Base-by-base conservation (phyloP, 345 rosid genomes). In the Linum tenue region DNA sequence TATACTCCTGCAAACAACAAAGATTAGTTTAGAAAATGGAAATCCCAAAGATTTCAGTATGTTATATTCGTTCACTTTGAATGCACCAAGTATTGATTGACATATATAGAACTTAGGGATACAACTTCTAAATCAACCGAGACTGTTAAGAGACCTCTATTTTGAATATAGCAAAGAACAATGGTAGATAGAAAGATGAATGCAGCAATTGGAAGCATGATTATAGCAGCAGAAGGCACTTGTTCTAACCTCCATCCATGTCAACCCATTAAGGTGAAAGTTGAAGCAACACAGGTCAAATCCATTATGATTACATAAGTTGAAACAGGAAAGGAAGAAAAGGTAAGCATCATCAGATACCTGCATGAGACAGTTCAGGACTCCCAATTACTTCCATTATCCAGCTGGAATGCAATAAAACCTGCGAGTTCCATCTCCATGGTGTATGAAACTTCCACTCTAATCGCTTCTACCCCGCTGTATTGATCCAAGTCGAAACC, bases 401-500 rank as follows among this genome's bases (percentile, higher is more conserved):
- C 12, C 15, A 59, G 11, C 62, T 59, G 40, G 3, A 59, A 59
- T 39, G 39, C 62, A 59, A 22, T 35, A 15, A 17, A 59, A 36
- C 62, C 62, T 3, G 36, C 8, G 39, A 59, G 8, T 36, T 39
- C 62, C 9, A 3, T 59, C 12, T 37, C 53, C 64, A 50, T 58
- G 35, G 64, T 68, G 53, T 70, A 70, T 11, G 60, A 43, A 70
- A 70, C 53, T 55, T 70, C 64, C 3, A 69, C 69, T 64, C 6
- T 65, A 8, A 70, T 22, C 4, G 69, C 41, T 55, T 70, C 69
- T 5, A 64, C 68, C 15, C 60, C 73, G 51, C 64, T 68, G 53
- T 41, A 70, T 70, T 70, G 64, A 70, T 58, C 73, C 73, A 70
- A 59, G 36, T 70, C 8, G 50, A n/a, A 37, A 64, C 68, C 48